Conservation (phyloP, 192 early-diverging fungal genomes). For the Mortierella claussenii region DNA sequence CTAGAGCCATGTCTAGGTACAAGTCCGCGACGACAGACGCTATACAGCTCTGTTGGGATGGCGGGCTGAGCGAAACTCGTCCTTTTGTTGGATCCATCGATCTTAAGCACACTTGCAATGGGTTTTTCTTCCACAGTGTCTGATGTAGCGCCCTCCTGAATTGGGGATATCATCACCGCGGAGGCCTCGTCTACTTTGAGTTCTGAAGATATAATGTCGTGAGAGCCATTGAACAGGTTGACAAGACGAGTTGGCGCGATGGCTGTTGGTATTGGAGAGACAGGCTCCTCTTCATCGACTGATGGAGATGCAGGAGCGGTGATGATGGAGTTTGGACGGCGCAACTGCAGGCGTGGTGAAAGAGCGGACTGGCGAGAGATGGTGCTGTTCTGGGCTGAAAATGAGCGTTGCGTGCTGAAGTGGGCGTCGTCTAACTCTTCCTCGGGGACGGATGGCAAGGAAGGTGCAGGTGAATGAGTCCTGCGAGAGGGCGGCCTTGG, state of each 20-base stretch:
- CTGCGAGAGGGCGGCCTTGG: conserved; percentile 32
- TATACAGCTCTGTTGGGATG: too few species aligned
- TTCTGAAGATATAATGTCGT: background rate
- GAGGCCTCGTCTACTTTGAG: too few species aligned
- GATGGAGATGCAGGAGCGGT: background rate
- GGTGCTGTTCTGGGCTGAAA: conserved; percentile 35
- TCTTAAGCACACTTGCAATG: too few species aligned
- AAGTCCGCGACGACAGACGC: conserved; percentile 8
- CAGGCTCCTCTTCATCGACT: conserved; percentile 8
- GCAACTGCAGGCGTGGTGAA: conserved; percentile 12
- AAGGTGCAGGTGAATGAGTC: conserved; percentile 48
- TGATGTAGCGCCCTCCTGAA: too few species aligned
- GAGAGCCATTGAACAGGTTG: conserved; percentile 6
- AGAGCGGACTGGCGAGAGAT: conserved; percentile 28
- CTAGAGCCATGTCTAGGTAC: conserved; percentile 26
- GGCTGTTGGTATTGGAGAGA: conserved; percentile 21
- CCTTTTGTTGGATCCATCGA: too few species aligned
- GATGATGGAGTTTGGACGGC: conserved; percentile 15
- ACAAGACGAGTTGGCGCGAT: conserved; percentile 3
- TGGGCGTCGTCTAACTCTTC: conserved; percentile 18
- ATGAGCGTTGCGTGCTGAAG: conserved; percentile 19
- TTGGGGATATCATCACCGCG: too few species aligned
- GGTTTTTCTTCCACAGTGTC: too few species aligned
- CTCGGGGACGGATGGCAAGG: conserved; percentile 45
- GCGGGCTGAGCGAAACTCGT: too few species aligned